A percentile compares a stretch with the other conserved stretches of the same genome.
Evolutionary conservation across 495 filamentous ascomycete genomes (phyloP).

Genomic region (Xylaria grammica): DNA sequence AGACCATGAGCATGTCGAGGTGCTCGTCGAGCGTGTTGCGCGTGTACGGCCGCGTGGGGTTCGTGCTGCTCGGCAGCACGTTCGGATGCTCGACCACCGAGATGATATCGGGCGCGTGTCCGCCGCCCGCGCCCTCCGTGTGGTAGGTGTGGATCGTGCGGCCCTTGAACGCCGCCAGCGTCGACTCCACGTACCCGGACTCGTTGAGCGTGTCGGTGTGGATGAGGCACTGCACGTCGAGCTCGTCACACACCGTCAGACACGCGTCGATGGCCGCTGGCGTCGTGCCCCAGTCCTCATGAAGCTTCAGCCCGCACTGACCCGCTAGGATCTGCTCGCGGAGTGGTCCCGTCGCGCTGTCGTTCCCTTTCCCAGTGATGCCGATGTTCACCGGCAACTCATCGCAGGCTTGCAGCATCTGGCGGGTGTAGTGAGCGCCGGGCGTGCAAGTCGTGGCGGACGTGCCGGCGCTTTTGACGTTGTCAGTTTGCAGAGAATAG

Average conservation of each 20-base stretch:
- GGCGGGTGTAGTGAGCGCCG: slow-evolving; percentile 77
- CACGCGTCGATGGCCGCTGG: slow-evolving; percentile 93
- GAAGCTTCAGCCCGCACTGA: slow-evolving; percentile 89
- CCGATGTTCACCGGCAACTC: slow-evolving; percentile 87
- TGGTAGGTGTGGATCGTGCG: slow-evolving; percentile 98
- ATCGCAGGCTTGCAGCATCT: slow-evolving; percentile 94
- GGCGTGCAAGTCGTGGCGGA: slow-evolving; percentile 97
- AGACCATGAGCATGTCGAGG: slow-evolving; percentile 98
- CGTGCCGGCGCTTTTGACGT: slow-evolving; percentile 72
- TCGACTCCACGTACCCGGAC: slow-evolving; percentile 94
- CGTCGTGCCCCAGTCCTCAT: slow-evolving; percentile 97
- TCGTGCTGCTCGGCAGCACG: slow-evolving; percentile 90
- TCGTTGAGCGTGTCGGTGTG: slow-evolving; percentile 99
- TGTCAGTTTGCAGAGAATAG: slow-evolving; percentile 18
- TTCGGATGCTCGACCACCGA: slow-evolving; percentile 89
- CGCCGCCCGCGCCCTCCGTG: slow-evolving; percentile 95
- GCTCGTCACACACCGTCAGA: slow-evolving; percentile 83
- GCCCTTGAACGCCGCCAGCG: slow-evolving; percentile 82
- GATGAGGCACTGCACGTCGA: slow-evolving; percentile 93
- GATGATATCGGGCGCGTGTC: slow-evolving; percentile 97
- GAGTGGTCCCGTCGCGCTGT: slow-evolving; percentile 72
- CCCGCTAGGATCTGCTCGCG: slow-evolving; percentile 84
- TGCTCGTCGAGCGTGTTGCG: slow-evolving; percentile 95
- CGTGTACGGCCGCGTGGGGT: slow-evolving; percentile 93
- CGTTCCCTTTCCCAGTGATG: slow-evolving; percentile 97